Evolutionary conservation across 140 eudicot species (phyloP), one percentile per base, ranked within the genome.

Genomic region (Senecio squalidus): DNA sequence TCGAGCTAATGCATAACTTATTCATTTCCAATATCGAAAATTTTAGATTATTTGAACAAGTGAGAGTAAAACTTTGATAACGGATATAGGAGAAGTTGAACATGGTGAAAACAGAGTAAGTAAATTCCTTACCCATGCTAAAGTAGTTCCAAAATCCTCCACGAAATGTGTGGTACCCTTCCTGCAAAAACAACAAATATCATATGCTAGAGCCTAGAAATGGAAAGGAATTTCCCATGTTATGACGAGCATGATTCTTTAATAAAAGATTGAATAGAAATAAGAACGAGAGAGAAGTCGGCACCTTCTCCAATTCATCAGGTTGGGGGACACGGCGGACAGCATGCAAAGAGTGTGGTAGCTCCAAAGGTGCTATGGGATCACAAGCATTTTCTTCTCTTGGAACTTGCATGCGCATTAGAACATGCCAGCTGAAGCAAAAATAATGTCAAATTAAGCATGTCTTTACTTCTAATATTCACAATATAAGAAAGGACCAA

Each of bases 141-240:
- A 90, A 90, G 74, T 90, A 90, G 67, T 90, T 90, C 97, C 97
- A 90, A 50, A 90, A 90, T 66, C 97, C 97, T 57, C 97, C 97
- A 45, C 94, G 95, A 58, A 76, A 90, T 18, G 95, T 90, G 68
- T 31, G 84, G 69, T 74, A 76, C 26, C 90, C 97, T 61, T 83
- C 90, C 97, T 85, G 80, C 43, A 46, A 31, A 64, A 67, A 68
- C 25, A 30, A 43, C 43, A 58, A 29, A 38, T 4, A 3, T 18
- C 20, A 38, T 1, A 27, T 47, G 7, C 11, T 27, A 26, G 21
- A 64, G 0, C 50, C 52, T 8, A 52, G 7, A 41, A n/a, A n/a
- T n/a, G n/a, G n/a, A n/a, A n/a, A n/a, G n/a, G n/a, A n/a, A n/a
- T n/a, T n/a, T n/a, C n/a, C n/a, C n/a, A n/a, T n/a, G n/a, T n/a